Evolutionary conservation across 768 basidiomycete genomes (phyloP).

Genomic region (Mycena floridula): DNA sequence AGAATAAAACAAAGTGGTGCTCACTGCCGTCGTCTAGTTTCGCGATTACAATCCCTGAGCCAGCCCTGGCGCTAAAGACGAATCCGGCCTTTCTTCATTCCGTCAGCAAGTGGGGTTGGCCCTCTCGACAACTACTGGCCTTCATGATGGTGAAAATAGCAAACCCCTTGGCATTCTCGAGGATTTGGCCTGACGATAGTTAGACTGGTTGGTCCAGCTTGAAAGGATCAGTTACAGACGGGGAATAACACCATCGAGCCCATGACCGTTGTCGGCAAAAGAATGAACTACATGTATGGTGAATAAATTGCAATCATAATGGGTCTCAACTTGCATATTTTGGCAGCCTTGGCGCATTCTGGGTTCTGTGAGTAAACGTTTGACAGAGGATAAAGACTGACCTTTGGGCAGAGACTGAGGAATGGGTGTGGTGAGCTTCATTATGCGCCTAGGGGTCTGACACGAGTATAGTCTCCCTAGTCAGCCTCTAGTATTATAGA

Average conservation of each 20-base stretch:
- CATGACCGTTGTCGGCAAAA: conserved; percentile 75
- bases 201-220: too few species aligned
- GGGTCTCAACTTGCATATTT: conserved; percentile 64
- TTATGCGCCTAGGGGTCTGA: background rate
- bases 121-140: conserved; percentile 58
- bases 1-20: conserved; percentile 21
- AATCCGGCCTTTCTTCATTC: conserved; percentile 47
- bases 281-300: conserved; percentile 53
- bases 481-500: too few species aligned
- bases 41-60: conserved; percentile 87
- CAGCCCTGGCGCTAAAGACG: conserved; percentile 62
- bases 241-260: conserved; percentile 64
- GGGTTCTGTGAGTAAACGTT: too few species aligned
- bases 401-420: conserved; percentile 60
- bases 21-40: conserved; percentile 73
- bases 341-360: conserved; percentile 86
- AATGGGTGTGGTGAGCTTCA: conserved; percentile 10
- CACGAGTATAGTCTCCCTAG: too few species aligned
- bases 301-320: background rate
- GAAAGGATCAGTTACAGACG: too few species aligned
- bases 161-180: conserved; percentile 60
- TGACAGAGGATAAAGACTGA: too few species aligned
- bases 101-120: conserved; percentile 59
- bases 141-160: conserved; percentile 90
- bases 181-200: too few species aligned